phyloP scores from a whole-genome alignment of 2,329 filamentous ascomycete genomes.

The Alternaria brassicae region DNA sequence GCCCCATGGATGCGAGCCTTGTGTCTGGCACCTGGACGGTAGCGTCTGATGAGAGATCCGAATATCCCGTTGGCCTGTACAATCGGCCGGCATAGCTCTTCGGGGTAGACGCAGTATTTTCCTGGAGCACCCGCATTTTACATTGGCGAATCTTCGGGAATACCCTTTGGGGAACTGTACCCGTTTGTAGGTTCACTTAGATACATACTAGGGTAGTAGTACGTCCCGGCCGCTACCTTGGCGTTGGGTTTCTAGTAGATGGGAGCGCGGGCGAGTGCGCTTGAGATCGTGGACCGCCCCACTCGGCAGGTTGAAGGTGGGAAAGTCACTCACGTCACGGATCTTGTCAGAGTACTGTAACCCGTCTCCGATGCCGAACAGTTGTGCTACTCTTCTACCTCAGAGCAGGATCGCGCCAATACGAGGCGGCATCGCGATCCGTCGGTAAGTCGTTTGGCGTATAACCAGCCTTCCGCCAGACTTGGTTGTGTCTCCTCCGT shows the following conservation, averaged over 20 bases:
- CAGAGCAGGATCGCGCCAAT: constrained; percentile 7
- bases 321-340: constrained; percentile 20
- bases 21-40: constrained; percentile 8
- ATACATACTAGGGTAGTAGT: no score
- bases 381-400: constrained; percentile 5
- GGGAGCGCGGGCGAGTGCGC: not conserved
- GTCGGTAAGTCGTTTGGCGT: constrained; percentile 5
- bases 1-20: constrained; percentile 15
- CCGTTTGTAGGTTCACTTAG: constrained; percentile 10
- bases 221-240: constrained; percentile 14
- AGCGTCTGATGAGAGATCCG: constrained; percentile 12
- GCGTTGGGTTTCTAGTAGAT: constrained; percentile 2
- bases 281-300: constrained; percentile 8
- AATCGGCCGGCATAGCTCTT: constrained; percentile 7
- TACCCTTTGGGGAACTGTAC: constrained; percentile 9
- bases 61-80: constrained; percentile 16
- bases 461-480: not conserved
- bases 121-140: constrained; percentile 6
- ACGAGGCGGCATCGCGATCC: constrained; percentile 11
- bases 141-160: constrained; percentile 32
- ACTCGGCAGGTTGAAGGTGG: constrained; percentile 14
- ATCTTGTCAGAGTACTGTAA: not conserved
- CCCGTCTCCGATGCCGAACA: constrained; percentile 8
- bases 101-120: constrained; percentile 5
- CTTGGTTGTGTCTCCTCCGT: not conserved